Percentiles rank a stretch among this genome's conserved stretches.
phyloP scores from a whole-genome alignment of 805 yeast genomes.

The Saturnispora mendoncae region DNA sequence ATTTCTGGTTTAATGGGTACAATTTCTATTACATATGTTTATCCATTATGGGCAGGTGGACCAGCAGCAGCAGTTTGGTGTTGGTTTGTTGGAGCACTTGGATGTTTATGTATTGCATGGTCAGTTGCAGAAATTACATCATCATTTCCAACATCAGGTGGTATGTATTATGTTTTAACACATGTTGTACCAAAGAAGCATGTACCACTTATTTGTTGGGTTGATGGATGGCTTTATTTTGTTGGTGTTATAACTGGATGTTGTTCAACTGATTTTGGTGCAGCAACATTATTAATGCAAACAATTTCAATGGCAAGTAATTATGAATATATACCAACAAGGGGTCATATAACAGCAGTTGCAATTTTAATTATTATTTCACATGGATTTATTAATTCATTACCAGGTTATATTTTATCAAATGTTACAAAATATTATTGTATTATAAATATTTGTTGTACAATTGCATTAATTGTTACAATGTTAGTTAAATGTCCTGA shows the following conservation, averaged over 20 bases:
- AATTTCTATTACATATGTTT: slow-evolving; percentile 43
- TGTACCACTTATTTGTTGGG: slow-evolving; percentile 45
- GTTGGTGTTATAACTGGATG: slow-evolving; percentile 43
- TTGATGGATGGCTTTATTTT: slow-evolving; percentile 46
- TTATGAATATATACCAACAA: slow-evolving; percentile 33
- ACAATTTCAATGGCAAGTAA: slow-evolving; percentile 34
- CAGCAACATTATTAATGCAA: slow-evolving; percentile 38
- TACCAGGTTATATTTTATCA: slow-evolving; percentile 42
- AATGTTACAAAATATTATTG: slow-evolving; percentile 44
- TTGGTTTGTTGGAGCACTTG: slow-evolving; percentile 47
- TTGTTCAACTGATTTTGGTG: slow-evolving; percentile 45
- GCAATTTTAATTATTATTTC: slow-evolving; percentile 41
- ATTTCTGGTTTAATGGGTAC: slow-evolving; percentile 61
- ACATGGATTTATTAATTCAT: slow-evolving; percentile 43
- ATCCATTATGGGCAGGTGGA: slow-evolving; percentile 46
- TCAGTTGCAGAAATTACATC: slow-evolving; percentile 43
- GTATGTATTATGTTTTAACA: slow-evolving; percentile 39
- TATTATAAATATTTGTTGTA: slow-evolving; percentile 38
- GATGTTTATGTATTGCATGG: slow-evolving; percentile 46
- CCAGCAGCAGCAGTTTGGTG: slow-evolving; percentile 59
- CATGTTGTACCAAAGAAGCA: slow-evolving; percentile 40
- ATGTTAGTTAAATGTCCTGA: slow-evolving; percentile 46
- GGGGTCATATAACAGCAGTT: slow-evolving; percentile 40
- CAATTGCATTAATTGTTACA: slow-evolving; percentile 43
- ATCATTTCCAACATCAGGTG: slow-evolving; percentile 46